Evolutionary conservation across 768 basidiomycete species (phyloP), one percentile per base, ranked within the genome.

Genomic region (Filobasidium floriforme): DNA sequence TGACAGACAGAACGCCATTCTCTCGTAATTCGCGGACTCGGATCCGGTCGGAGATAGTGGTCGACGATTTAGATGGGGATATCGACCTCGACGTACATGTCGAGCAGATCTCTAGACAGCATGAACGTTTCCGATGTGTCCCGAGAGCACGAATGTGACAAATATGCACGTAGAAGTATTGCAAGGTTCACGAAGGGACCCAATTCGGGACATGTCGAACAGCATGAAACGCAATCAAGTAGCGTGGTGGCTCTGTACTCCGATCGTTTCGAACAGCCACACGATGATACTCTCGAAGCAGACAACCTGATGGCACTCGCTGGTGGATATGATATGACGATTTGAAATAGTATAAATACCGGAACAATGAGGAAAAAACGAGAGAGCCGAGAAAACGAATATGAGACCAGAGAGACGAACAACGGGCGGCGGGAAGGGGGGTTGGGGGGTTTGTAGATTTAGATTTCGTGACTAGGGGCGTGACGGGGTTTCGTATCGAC

Each of bases 401-500:
- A 28, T 28, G 54, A 57, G 24, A 57, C 18, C 22, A 54, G 29
- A 57, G 26, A 57, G 18, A 28, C 5, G 26, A 15, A 57, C 22
- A 57, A 32, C 24, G 14, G 29, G 24, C 15, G n/a, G 24, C 15
- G 6, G 12, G 24, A 15, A 26, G 29, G 29, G 54, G 54, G 52
- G 10, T 54, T 11, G 22, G 26, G 52, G 26, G 7, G 26, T 24
- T 26, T 28, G 54, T 14, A 24, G 26, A 57, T 57, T 14, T 24
- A 32, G 15, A 32, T 57, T 24, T 57, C 54, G 54, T 57, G 54
- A 57, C 54, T 57, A 24, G 54, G 22, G 54, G 29, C 54, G 29
- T 57, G 54, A 57, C 54, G 54, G 52, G 46, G 29, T 57, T 57
- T 57, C 54, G 54, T 57, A 24, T 57, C 26, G 22, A 57, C 32